Base-by-base conservation (phyloP, 441 rosid genomes). In the Gossypium lobatum region DNA sequence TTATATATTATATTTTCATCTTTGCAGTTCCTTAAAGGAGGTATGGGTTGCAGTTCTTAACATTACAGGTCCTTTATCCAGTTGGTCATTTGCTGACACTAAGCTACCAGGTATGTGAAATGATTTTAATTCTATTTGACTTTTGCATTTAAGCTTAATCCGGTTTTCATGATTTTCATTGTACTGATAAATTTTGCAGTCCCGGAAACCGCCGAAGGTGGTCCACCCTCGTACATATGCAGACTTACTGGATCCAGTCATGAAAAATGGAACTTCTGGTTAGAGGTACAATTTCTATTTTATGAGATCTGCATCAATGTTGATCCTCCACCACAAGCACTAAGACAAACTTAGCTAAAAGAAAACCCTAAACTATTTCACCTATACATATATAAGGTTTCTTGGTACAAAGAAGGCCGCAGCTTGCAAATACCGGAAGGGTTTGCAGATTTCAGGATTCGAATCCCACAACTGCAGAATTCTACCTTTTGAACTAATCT, bases 1-100 rank as follows among this genome's bases (percentile, higher is more conserved):
- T 59, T 10, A 37, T 46, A 26, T 74, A 25, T 63, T 53, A 53
- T 53, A 67, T 57, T 62, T 73, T 72, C 39, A 67, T 64, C 50
- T 14, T 86, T 84, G 78, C 88, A 95, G 99, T 58, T 88, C 93
- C 73, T 83, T 92, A 68, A 82, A 90, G 77, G 98, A 93, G 84
- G 88, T 95, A 18, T 95, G 98, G 97, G 98, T 93, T 80, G 81
- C 97, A 39, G 96, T 92, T 72, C 87, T 96, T 57, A 96, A 96
- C 82, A 85, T 96, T 77, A 93, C 96, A 0, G 98, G 99, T 5
- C 98, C 99, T 60, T 83, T 95, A 80, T 88, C 97, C 6, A 81
- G 85, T 79, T 95, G 99, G 99, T 95, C 99, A 50, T 89, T 92
- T 21, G 97, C 99, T 13, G 93, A 90, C 75, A 82, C 85, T 18